These are phyloP conservation scores for Lachancea lanzarotensis DNA, from an alignment of 805 yeast genomes.

Conservation along the genomic window DNA sequence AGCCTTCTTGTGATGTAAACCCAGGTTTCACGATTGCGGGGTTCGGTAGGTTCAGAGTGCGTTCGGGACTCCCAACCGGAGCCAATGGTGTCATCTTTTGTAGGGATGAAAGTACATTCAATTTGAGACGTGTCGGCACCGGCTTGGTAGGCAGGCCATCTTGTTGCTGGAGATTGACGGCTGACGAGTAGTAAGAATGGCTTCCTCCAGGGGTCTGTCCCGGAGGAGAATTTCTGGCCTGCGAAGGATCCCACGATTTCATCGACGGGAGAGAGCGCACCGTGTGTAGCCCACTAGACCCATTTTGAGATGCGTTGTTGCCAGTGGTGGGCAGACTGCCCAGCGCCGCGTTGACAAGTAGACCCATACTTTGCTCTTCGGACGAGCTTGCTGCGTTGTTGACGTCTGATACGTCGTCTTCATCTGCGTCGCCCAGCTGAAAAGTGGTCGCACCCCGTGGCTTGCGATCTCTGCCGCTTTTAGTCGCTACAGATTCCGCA, in stretches of 20 bases:
- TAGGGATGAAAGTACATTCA: slow-evolving; percentile 42
- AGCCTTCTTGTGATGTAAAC: slow-evolving; percentile 7
- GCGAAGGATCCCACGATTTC: slow-evolving; percentile 4
- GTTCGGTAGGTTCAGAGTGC: not conserved
- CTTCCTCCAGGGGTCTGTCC: not conserved
- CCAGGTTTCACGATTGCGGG: slow-evolving; percentile 8
- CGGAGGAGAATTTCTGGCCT: not conserved
- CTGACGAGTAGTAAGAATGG: slow-evolving; percentile 1
- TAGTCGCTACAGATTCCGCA: not conserved
- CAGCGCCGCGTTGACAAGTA: slow-evolving; percentile 9
- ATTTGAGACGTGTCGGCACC: slow-evolving; percentile 12
- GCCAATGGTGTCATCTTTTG: slow-evolving; percentile 58
- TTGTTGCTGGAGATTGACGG: slow-evolving; percentile 1
- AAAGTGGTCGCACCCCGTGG: slow-evolving; percentile 7
- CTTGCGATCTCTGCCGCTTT: slow-evolving; percentile 3
- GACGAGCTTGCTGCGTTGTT: slow-evolving; percentile 4
- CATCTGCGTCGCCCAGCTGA: slow-evolving; percentile 7
- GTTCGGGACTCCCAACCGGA: slow-evolving; percentile 2
- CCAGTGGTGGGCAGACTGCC: not conserved
- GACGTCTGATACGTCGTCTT: slow-evolving; percentile 4
- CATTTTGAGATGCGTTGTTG: too few species aligned
- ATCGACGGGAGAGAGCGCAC: slow-evolving; percentile 8
- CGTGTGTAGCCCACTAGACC: not conserved
- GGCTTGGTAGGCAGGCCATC: not conserved
- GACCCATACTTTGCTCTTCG: slow-evolving; percentile 8